Percentiles rank a stretch among this genome's conserved stretches.
Evolutionary conservation across 495 filamentous ascomycete genomes (phyloP).

Genomic region (Aspergillus leporis): DNA sequence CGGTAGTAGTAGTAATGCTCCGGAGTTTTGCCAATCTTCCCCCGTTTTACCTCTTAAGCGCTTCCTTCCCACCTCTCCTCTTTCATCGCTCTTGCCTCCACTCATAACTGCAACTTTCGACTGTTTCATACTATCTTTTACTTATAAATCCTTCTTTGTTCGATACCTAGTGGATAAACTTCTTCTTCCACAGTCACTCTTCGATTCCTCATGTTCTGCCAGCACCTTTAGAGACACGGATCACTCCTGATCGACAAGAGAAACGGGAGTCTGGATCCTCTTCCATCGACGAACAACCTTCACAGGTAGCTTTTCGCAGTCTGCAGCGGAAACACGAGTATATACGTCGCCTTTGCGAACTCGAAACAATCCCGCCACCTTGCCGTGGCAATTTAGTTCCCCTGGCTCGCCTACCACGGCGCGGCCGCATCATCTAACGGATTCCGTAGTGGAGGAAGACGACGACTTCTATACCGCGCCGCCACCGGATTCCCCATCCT

Average conservation of each 20-base stretch:
- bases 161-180: neutral
- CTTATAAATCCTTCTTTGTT: neutral
- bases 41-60: neutral
- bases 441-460: constrained; percentile 49
- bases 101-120: constrained; percentile 1
- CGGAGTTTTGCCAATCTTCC: neutral
- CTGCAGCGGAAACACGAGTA: neutral
- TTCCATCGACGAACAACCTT: constrained; percentile 25
- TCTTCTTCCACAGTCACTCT: neutral
- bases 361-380: constrained; percentile 46
- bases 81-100: constrained; percentile 15
- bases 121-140: neutral
- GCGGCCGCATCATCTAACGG: constrained; percentile 54
- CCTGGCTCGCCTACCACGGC: constrained; percentile 63
- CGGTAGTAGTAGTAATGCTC: neutral
- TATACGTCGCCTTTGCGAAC: neutral
- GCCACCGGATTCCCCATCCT: constrained; percentile 61
- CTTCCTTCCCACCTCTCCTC: constrained; percentile 1
- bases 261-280: constrained; percentile 26
- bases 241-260: constrained; percentile 34
- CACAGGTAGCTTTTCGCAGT: constrained; percentile 1
- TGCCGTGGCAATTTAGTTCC: constrained; percentile 67
- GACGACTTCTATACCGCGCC: constrained; percentile 55
- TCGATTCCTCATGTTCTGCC: constrained; percentile 11
- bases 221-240: constrained; percentile 10